Evolutionary conservation across 2,329 filamentous ascomycete genomes (phyloP), one percentile per base, ranked within the genome.

Genomic region (Orbilia quercus): DNA sequence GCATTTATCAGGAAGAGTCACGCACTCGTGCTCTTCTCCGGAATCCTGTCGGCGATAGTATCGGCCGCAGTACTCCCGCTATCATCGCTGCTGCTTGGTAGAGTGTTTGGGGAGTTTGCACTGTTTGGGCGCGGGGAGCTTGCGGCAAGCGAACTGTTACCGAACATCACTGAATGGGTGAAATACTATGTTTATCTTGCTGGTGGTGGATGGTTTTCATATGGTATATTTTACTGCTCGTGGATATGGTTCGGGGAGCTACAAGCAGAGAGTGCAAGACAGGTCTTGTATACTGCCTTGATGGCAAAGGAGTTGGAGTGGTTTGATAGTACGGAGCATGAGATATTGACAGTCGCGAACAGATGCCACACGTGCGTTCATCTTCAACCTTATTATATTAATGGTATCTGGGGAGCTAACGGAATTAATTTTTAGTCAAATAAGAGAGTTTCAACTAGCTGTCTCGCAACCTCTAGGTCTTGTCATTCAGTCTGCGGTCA

Each of bases 241-340:
- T 97, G 93, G 88, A 83, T 94, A 28, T 79, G 85, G 0, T 95
- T 95, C 79, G 91, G 93, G 12, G 93, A 97, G 80, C 77, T 91
- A 1, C 91, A 96, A 76, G 91, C 90, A 0, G 86, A 85, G 31
- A 86, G 81, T 50, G 88, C 88, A 5, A 86, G 92, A 3, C 82
- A 84, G 14, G 82, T 81, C 3, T 81, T 95, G 1, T 96, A 96
- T 78, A 77, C 82, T 1, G 85, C 85, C 1, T 82, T 98, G 36
- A 79, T 96, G n/a, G 81, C 82, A 4, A 91, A 89, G 78, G 87
- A 94, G 11, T 86, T 95, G 79, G 84, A 85, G 48, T 98, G 93
- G 92, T 96, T 91, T 78, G 92, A 97, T 79, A 82, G 84, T 16
- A 85, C 89, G 57, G 83, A 86, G 38, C 87, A 91, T 63, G 94